Base-by-base conservation (phyloP, 163 green algal species). In the Coccomyxa subellipsoidea region DNA sequence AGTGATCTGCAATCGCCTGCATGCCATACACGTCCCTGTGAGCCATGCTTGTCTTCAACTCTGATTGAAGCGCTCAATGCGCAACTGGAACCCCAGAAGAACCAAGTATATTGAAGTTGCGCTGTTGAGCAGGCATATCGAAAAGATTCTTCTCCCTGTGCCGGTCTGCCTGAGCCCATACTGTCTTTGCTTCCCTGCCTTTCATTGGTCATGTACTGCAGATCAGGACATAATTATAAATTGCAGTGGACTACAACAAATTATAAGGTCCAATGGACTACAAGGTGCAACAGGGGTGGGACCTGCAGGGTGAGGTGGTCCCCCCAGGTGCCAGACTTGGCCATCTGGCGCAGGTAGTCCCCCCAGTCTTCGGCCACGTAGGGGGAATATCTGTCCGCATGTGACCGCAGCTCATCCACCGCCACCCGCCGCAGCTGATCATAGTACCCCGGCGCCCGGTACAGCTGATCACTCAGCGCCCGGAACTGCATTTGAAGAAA, bases 251-350 rank as follows among this genome's bases (percentile, higher is more conserved):
- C 66, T 25, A 75, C 18, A n/a, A 35, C 66, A 75, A 12, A 36
- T n/a, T 75, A 32, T 15, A 32, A 8, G 66, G 18, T 75, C 7
- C 66, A 75, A 34, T 25, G 32, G 23, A 15, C 25, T n/a, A n/a
- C n/a, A n/a, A n/a, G n/a, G n/a, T n/a, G n/a, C n/a, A n/a, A n/a
- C n/a, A n/a, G n/a, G n/a, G n/a, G n/a, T n/a, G n/a, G n/a, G n/a
- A 66, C 76, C 81, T 91, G 87, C 39, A 96, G 86, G 23, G 93
- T 97, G 3, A 97, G 81, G 80, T 96, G 90, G 83, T 97, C 93
- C 0, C 93, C 93, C 93, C 93, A 97, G 6, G 87, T 91, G 34
- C 84, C 83, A 2, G 39, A 37, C 38, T 80, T 84, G 27, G 83
- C 84, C 91, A 95, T 94, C 53, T 73, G 36, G 36, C 54, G 54